Evolutionary conservation across 768 basidiomycete species (phyloP).

Genomic region (Thelephora aurantiotincta): DNA sequence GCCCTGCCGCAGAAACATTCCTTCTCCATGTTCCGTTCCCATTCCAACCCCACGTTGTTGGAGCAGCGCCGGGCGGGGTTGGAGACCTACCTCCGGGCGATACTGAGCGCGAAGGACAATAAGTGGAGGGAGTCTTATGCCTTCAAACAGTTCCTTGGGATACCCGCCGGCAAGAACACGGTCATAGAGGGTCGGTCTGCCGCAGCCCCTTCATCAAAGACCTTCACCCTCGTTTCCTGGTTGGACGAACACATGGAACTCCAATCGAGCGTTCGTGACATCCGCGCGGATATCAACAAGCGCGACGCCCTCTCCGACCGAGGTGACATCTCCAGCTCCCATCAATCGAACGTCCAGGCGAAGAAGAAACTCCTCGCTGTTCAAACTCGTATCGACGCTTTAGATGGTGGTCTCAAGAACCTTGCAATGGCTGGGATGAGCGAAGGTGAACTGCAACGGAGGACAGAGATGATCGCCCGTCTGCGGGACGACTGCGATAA

Average conservation of each 20-base stretch:
- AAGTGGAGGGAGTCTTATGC: conserved; percentile 68
- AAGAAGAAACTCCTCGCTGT: conserved; percentile 74
- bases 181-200: background rate
- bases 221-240: conserved; percentile 74
- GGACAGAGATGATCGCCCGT: conserved; percentile 79
- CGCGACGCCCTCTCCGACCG: conserved; percentile 73
- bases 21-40: conserved; percentile 49
- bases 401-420: conserved; percentile 55
- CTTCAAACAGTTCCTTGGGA: conserved; percentile 79
- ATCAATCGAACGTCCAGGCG: conserved; percentile 70
- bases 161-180: conserved; percentile 45
- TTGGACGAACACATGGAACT: conserved; percentile 78
- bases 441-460: conserved; percentile 82
- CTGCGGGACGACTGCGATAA: conserved; percentile 88
- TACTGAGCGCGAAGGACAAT: conserved; percentile 68
- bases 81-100: conserved; percentile 76
- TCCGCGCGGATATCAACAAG: conserved; percentile 78
- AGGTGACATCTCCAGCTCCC: conserved; percentile 60
- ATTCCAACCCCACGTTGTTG: conserved; percentile 44
- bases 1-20: conserved; percentile 78
- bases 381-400: conserved; percentile 54
- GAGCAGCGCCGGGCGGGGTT: conserved; percentile 69
- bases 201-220: conserved; percentile 10
- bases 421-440: conserved; percentile 50
- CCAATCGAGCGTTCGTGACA: conserved; percentile 60